Conservation (phyloP, 495 filamentous ascomycete genomes). For the Talaromyces nanjingensis region DNA sequence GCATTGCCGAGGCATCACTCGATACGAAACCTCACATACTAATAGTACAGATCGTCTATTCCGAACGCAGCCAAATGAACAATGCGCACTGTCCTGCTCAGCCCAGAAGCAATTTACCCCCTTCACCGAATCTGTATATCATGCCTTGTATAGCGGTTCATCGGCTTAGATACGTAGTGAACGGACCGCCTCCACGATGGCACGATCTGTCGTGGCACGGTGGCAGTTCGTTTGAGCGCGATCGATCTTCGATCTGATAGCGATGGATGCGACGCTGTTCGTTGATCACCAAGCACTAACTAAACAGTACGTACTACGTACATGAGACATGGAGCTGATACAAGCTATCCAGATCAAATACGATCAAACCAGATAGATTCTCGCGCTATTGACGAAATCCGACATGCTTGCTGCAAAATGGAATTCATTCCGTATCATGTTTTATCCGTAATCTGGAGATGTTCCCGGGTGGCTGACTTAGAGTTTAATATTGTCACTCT, state of each 20-base stretch:
- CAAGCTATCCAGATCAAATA: not conserved
- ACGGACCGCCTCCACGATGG: not conserved
- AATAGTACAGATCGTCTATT: no score
- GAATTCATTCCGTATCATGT: not conserved
- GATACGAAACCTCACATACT: no score
- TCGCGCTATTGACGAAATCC: not conserved
- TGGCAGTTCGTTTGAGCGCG: not conserved
- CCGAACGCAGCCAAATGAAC: not conserved
- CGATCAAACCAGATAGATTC: not conserved
- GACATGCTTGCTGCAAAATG: not conserved
- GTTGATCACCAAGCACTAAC: not conserved
- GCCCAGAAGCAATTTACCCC: not conserved
- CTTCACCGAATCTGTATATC: not conserved
- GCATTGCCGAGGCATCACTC: not conserved
- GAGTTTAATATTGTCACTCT: not conserved
- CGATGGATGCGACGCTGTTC: not conserved
- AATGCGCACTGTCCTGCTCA: not conserved
- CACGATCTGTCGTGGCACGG: not conserved
- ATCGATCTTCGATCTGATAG: not conserved
- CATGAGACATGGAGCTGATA: not conserved
- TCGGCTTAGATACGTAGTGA: not conserved
- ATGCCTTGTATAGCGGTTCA: not conserved
- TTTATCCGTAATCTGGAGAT: not conserved
- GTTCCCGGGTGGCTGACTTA: not conserved
- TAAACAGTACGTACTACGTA: not conserved